Evolutionary conservation across 225 moss, liverwort and hornwort genomes (phyloP), one percentile per base, ranked within the genome.

Genomic region (Physcomitrellopsis africana): DNA sequence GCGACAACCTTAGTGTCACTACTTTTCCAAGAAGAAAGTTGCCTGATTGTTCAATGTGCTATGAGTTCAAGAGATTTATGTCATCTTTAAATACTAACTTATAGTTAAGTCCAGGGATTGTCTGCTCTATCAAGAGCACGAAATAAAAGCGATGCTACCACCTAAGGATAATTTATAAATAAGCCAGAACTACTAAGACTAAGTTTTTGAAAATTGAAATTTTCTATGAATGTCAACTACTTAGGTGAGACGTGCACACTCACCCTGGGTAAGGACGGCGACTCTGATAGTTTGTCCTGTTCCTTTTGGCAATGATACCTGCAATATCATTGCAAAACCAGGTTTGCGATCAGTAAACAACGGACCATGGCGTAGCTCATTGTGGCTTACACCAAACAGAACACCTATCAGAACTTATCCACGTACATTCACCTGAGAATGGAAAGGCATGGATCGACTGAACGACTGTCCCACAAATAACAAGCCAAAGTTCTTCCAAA

Each of bases 271-370:
- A 67, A 95, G 91, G 22, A 95, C 92, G 10, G 94, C 92, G 45
- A 95, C 92, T 76, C 87, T 86, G 29, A 95, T 80, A 37, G 80
- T 87, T 82, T 92, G 92, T 32, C 94, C 94, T 15, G 92, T 95
- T 74, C 94, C 92, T 76, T 92, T 95, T 1, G 94, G 94, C 22
- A 95, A 83, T 9, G 94, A 95, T 11, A 94, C 94, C 90, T 94
- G 87, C 84, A 83, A 42, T 16, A 61, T 47, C 70, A 60, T 37
- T 37, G 7, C 32, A 5, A 37, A 4, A 37, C 63, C 53, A 61
- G 17, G 56, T 46, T 74, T 1, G 10, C 52, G 46, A 37, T 56
- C 57, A 63, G 57, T 18, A 32, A 20, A 66, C 49, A 51, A 24
- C 20, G n/a, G 53, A 17, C 10, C 14, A 45, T 42, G 14, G 9